These are phyloP conservation scores for Apiosordaria backusii DNA, from an alignment of 495 filamentous ascomycete species.

Conservation along the genomic window DNA sequence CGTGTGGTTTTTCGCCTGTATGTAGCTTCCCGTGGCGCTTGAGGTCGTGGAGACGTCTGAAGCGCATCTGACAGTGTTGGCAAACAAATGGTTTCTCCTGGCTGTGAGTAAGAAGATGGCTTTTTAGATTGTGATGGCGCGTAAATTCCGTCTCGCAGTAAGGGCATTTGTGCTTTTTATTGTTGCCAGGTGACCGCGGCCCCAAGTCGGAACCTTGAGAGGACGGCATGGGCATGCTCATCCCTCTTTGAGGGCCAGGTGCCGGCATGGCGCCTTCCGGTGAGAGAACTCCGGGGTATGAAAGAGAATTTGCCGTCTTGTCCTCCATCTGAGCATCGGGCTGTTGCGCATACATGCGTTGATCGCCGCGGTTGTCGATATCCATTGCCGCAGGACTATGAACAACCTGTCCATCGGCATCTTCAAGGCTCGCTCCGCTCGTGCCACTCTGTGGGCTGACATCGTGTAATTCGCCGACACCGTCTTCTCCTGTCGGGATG, in stretches of 20 bases:
- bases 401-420: constrained; percentile 36
- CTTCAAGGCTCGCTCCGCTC: constrained; percentile 36
- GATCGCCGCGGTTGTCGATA: constrained; percentile 37
- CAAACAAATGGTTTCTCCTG: constrained; percentile 98
- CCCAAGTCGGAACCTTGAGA: constrained; percentile 50
- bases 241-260: constrained; percentile 54
- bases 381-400: constrained; percentile 45
- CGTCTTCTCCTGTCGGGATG: constrained; percentile 32
- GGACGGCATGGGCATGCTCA: constrained; percentile 72
- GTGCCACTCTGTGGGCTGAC: constrained; percentile 41
- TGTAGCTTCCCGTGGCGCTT: constrained; percentile 96
- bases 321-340: constrained; percentile 48
- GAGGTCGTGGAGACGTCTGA: constrained; percentile 88
- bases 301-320: constrained; percentile 41
- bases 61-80: constrained; percentile 81
- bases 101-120: constrained; percentile 94
- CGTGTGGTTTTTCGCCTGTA: constrained; percentile 92
- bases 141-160: constrained; percentile 97
- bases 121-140: constrained; percentile 97
- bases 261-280: constrained; percentile 37
- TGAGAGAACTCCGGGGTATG: constrained; percentile 43
- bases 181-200: constrained; percentile 53
- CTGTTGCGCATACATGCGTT: constrained; percentile 35
- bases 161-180: constrained; percentile 91
- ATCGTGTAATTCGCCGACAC: constrained; percentile 34